Conservation (phyloP, 345 rosid species). For the Sonneratia caseolaris region DNA sequence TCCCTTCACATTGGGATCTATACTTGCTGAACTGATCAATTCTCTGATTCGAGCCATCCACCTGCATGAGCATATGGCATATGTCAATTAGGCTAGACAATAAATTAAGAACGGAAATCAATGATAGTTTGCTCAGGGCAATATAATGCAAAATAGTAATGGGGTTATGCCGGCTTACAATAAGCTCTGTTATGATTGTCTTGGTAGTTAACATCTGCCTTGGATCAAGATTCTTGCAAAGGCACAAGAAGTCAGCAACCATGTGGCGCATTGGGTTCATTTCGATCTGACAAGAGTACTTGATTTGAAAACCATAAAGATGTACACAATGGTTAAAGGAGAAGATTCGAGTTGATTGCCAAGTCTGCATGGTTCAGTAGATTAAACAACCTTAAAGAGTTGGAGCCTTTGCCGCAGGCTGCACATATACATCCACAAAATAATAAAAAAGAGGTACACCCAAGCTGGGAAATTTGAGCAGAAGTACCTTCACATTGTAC, state of each 20-base stretch:
- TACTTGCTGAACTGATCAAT: constrained; percentile 38
- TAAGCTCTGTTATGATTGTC: constrained; percentile 26
- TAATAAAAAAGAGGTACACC: not conserved
- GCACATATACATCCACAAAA: too few relatives aligned
- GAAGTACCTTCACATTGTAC: constrained; percentile 8
- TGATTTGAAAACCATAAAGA: constrained; percentile 3
- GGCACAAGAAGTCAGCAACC: constrained; percentile 49
- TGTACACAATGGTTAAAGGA: not conserved
- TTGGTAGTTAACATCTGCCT: constrained; percentile 48
- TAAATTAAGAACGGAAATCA: not conserved
- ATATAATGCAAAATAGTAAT: not conserved
- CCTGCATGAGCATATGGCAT: constrained; percentile 32
- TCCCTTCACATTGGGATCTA: constrained; percentile 58
- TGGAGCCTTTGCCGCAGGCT: not conserved
- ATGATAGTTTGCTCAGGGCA: not conserved
- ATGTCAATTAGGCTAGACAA: not conserved
- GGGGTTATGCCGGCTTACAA: constrained; percentile 10
- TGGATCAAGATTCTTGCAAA: constrained; percentile 50
- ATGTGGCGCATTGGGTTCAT: constrained; percentile 37
- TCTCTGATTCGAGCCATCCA: constrained; percentile 32
- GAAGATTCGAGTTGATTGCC: not conserved
- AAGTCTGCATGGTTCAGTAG: constrained; percentile 1
- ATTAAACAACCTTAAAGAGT: constrained; percentile 4
- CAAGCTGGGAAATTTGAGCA: not conserved
- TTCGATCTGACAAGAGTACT: constrained; percentile 24